Base-by-base conservation (phyloP, 306 rosid species). In the Canavalia ensiformis region DNA sequence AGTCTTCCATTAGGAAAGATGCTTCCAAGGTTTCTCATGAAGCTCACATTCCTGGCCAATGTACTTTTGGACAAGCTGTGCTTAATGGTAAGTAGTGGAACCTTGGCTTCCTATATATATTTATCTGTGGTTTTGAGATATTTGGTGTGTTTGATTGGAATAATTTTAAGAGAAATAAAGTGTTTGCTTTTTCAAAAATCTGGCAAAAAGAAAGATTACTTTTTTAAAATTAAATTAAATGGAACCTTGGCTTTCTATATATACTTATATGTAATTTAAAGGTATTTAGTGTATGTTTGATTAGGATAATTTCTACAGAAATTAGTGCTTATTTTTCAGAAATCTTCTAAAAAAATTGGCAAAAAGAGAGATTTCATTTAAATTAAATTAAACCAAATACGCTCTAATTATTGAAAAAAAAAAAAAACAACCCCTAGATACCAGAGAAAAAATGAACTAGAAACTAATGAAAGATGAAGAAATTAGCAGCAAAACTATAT, bases 11-110 rank as follows among this genome's bases (percentile, higher is more conserved):
- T 8, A 79, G 63, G 82, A 91, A 84, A 59, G 97, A 88, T 51
- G 81, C 1, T 51, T 81, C 88, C 37, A 88, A 75, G 81, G 80
- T 86, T 83, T 78, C 94, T 42, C 92, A 91, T 73, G 98, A 92
- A 46, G 83, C 67, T 81, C 94, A 91, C 0, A 74, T 86, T 59
- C 82, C 97, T 76, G 84, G 79, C 70, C 92, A 95, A 8, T 90
- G 98, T 90, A 63, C 97, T 28, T 91, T 63, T 60, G 86, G 91
- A n/a, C 95, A 92, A 86, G 89, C 97, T 51, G 92, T 95, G 57
- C 81, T 91, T 54, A 95, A 95, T 84, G 98, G 98, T 94, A 84
- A 73, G 86, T 66, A 33, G 62, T 41, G 44, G 44, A 75, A 39
- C 54, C 33, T 74, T 67, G 49, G 52, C 30, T 70, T 9, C 5